A percentile compares a stretch with the other conserved stretches of the same genome.
Conservation (phyloP, 2,329 filamentous ascomycete species). For the Leptographium galeiforme region DNA sequence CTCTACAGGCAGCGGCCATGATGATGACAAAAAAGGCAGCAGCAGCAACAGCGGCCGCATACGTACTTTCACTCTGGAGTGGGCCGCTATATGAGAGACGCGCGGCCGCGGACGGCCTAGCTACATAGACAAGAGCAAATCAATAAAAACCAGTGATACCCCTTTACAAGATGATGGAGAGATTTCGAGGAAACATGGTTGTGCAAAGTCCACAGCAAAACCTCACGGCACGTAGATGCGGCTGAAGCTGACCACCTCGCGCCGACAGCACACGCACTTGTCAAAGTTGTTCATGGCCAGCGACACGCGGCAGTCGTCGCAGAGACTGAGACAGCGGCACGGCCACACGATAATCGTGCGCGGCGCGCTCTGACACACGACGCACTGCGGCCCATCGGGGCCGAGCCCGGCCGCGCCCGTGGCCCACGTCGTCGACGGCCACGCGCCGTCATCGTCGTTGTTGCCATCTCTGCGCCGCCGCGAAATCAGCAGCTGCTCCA, state of each 20-base stretch:
- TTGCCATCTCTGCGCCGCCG: slow-evolving; percentile 20
- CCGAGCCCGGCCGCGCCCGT: slow-evolving; percentile 62
- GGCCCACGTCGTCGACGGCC: slow-evolving; percentile 38
- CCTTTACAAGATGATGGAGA: background rate
- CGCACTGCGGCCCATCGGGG: slow-evolving; percentile 64
- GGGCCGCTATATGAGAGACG: slow-evolving; percentile 67
- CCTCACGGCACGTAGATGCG: slow-evolving; percentile 69
- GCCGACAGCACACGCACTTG: slow-evolving; percentile 86
- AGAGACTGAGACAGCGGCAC: slow-evolving; percentile 84
- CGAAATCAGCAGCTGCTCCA: slow-evolving; percentile 47
- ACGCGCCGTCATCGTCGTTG: slow-evolving; percentile 6
- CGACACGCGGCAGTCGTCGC: slow-evolving; percentile 87
- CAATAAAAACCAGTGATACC: background rate
- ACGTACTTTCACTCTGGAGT: slow-evolving; percentile 76
- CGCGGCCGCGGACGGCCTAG: too few relatives aligned
- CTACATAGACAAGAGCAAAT: background rate
- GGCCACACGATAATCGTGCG: slow-evolving; percentile 92
- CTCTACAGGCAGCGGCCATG: too few relatives aligned
- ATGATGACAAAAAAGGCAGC: background rate
- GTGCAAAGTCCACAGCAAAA: background rate
- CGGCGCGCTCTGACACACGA: slow-evolving; percentile 79
- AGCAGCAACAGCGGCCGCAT: slow-evolving; percentile 21
- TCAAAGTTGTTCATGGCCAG: slow-evolving; percentile 96
- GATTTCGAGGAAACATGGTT: background rate
- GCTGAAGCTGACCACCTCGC: slow-evolving; percentile 79